Base-by-base conservation (phyloP, 2,329 filamentous ascomycete species). In the Diaporthe velutina region DNA sequence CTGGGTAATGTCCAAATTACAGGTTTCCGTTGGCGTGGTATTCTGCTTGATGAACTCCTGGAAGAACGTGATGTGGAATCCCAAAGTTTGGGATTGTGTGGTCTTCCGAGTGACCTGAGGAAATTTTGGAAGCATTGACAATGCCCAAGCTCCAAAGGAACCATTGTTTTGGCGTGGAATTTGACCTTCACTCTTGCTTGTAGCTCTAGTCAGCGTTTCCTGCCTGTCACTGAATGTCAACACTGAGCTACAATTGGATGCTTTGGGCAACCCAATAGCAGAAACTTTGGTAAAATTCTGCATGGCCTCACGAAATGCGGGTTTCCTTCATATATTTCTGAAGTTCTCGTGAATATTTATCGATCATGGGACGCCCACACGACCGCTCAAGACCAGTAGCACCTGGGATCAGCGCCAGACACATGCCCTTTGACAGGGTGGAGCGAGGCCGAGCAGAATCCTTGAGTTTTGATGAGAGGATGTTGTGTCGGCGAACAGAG, bases 261-360 rank as follows among this genome's bases (percentile, higher is more conserved):
- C 42, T 22, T 22, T 48, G 19, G 0, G 5, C 0, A 2, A 45
- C 2, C 7, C 35, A 5, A 17, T 6, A 6, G 40, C 1, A 17
- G 40, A 15, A 15, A 17, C 13, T 1, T 1, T 17, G 15, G 15
- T 15, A 6, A 15, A 42, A 15, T 6, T 15, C 17, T 42, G n/a
- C n/a, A 17, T 6, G 2, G 40, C 40, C 15, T 42, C 40, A 15
- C 15, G 40, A 42, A 19, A 17, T 42, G 4, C 3, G 6, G 17
- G 1, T 7, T 19, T 19, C 0, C 40, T 42, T 19, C 40, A 3
- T 42, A 15, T 7, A 19, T 42, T 19, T 42, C 17, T 42, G 4
- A 42, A 42, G 40, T 17, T 19, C n/a, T n/a, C n/a, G n/a, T n/a
- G n/a, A n/a, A n/a, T n/a, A n/a, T n/a, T n/a, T n/a, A n/a, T n/a